Conservation (phyloP, 495 filamentous ascomycete species). For the Hyaloscypha variabilis region DNA sequence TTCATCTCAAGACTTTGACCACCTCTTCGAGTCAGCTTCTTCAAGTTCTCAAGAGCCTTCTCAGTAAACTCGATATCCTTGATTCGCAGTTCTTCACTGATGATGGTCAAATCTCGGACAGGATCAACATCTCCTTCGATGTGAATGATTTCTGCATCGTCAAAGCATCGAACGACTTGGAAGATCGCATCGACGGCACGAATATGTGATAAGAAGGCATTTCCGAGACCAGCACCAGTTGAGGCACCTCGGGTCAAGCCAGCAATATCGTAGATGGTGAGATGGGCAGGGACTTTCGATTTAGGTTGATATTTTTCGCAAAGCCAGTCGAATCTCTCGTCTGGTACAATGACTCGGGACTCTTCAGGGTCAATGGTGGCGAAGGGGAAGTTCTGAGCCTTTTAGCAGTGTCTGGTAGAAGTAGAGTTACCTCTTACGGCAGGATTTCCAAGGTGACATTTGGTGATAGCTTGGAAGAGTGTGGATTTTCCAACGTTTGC, state of each 20-base stretch:
- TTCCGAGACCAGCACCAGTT: constrained; percentile 95
- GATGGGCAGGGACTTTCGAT: constrained; percentile 91
- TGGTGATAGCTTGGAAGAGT: constrained; percentile 99
- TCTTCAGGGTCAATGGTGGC: constrained; percentile 99
- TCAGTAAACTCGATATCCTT: constrained; percentile 99
- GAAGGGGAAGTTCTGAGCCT: constrained; percentile 88
- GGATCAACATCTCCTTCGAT: constrained; percentile 99
- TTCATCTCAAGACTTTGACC: constrained; percentile 98
- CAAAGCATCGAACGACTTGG: constrained; percentile 98
- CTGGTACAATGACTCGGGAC: constrained; percentile 95
- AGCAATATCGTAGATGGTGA: constrained; percentile 99
- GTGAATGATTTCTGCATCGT: constrained; percentile 99
- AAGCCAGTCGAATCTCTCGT: constrained; percentile 95
- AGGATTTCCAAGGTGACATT: constrained; percentile 95
- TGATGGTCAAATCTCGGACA: constrained; percentile 90
- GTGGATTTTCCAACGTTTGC: constrained; percentile 99
- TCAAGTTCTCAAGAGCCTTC: constrained; percentile 85
- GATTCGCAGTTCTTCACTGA: constrained; percentile 92
- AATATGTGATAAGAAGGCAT: constrained; percentile 98
- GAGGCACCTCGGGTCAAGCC: constrained; percentile 96
- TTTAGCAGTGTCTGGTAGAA: constrained; percentile 13
- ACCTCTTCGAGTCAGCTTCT: constrained; percentile 91
- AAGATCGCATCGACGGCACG: constrained; percentile 99
- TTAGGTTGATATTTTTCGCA: constrained; percentile 96
- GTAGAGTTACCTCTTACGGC: constrained; percentile 58